Percentiles rank a stretch among this genome's conserved stretches.
Conservation (phyloP, 345 rosid species). For the Bruguiera sexangula region DNA sequence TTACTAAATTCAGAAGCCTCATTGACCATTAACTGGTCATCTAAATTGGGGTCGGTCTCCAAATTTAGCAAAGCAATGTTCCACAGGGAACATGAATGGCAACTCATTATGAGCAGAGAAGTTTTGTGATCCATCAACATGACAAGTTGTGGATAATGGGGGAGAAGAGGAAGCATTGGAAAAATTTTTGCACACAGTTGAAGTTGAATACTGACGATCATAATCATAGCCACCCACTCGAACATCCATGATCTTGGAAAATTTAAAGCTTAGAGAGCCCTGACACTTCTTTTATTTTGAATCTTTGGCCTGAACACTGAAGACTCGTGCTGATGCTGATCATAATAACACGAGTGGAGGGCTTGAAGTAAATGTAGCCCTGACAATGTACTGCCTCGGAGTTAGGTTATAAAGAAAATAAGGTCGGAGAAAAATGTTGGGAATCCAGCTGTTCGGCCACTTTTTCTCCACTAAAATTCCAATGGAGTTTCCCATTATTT, state of each 20-base stretch:
- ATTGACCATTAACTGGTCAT: conserved; percentile 14
- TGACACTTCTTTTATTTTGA: conserved; percentile 14
- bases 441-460: too few species aligned
- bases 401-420: too few species aligned
- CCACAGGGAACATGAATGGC: conserved; percentile 11
- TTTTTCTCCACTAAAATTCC: too few species aligned
- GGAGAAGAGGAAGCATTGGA: conserved; percentile 22
- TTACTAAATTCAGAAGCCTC: conserved; percentile 11
- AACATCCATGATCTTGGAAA: conserved; percentile 7
- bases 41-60: neutral
- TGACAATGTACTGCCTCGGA: too few species aligned
- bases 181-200: conserved; percentile 17
- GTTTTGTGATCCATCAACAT: conserved; percentile 3
- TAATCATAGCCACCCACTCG: conserved; percentile 12
- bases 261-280: conserved; percentile 10
- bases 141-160: conserved; percentile 1
- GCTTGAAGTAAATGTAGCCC: too few species aligned
- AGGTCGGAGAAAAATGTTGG: too few species aligned
- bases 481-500: too few species aligned
- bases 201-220: conserved; percentile 17
- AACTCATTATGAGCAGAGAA: neutral
- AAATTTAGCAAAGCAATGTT: neutral
- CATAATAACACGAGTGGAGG: too few species aligned
- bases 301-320: conserved; percentile 13
- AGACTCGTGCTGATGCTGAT: neutral